Evolutionary conservation across 83 land plant genomes (phyloP), one percentile per base, ranked within the genome.

Genomic region (Diphasiastrum complanatum): DNA sequence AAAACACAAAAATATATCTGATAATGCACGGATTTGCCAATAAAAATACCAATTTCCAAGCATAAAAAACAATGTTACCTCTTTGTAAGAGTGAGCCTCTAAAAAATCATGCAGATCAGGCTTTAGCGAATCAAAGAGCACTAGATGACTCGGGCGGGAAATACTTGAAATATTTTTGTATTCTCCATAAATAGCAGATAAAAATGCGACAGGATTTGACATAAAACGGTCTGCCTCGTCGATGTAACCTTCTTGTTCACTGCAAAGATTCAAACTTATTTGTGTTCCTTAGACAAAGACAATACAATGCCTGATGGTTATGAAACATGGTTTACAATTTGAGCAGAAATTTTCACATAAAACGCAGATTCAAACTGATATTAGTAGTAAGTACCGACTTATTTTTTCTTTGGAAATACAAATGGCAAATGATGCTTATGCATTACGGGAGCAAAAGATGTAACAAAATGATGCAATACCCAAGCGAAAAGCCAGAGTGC

Each of bases 191-290:
- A 81, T 73, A 31, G 66, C 50, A 1, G 60, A 58, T 33, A 67
- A 37, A 71, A 85, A 85, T 16, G 50, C 60, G 24, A 72, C 63
- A 27, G 98, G 96, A 43, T 93, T 75, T 63, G 61, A 73, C 72
- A 78, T 60, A 57, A 93, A 93, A 11, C 68, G 64, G 54, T 88
- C 95, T 24, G 96, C 88, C 63, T 93, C 98, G 56, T 81, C 91
- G 41, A 70, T 59, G 40, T 45, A 47, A 30, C 83, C 84, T 54
- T 67, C 74, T n/a, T 65, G 67, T 33, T 74, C 86, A 45, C 96
- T 89, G 77, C 25, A 38, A 60, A 63, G 34, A 59, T n/a, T n/a
- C 26, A 67, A 6, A 31, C 37, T n/a, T 25, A 49, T 4, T 62
- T 22, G 43, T 43, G 18, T 18, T n/a, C 37, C 30, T 8, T 19